Percentiles rank a stretch among this genome's conserved stretches.
phyloP scores from a whole-genome alignment of 768 basidiomycete species.

The Mycena rosella region DNA sequence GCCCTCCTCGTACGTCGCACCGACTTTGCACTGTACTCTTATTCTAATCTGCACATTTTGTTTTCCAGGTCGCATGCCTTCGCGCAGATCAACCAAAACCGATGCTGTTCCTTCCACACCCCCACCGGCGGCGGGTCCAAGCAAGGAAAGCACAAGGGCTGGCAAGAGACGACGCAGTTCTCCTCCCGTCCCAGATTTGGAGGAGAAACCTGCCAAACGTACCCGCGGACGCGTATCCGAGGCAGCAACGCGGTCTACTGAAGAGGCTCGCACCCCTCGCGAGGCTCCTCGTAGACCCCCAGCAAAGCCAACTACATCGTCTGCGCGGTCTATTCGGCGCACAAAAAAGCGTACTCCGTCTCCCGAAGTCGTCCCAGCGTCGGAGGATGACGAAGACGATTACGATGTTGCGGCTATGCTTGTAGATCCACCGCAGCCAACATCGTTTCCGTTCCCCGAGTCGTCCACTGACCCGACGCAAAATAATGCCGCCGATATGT shows the following conservation, averaged over 20 bases:
- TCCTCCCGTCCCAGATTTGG: slow-evolving; percentile 4
- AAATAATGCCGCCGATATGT: neutral
- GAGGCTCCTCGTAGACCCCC: slow-evolving; percentile 20
- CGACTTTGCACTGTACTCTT: neutral
- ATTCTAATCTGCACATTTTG: slow-evolving; percentile 7
- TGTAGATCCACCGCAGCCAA: slow-evolving; percentile 23
- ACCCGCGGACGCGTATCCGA: slow-evolving; percentile 31
- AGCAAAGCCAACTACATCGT: slow-evolving; percentile 18
- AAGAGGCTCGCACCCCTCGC: slow-evolving; percentile 18
- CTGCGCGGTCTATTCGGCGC: slow-evolving; percentile 22
- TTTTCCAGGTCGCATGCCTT: slow-evolving; percentile 38
- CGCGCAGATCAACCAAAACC: slow-evolving; percentile 30
- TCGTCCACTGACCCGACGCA: slow-evolving; percentile 5
- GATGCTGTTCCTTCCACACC: slow-evolving; percentile 10
- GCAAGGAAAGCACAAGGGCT: slow-evolving; percentile 22
- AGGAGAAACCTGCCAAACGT: slow-evolving; percentile 25
- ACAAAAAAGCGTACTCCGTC: slow-evolving; percentile 25
- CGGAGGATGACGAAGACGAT: slow-evolving; percentile 30
- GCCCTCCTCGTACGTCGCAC: slow-evolving; percentile 67
- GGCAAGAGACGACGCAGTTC: slow-evolving; percentile 37
- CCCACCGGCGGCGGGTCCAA: slow-evolving; percentile 19
- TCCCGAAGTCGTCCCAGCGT: slow-evolving; percentile 19
- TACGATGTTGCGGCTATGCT: slow-evolving; percentile 19
- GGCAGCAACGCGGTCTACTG: slow-evolving; percentile 13
- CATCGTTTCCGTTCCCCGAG: neutral